These are phyloP conservation scores for Podila epigama DNA, from an alignment of 192 early-diverging fungal genomes.

Conservation along the genomic window DNA sequence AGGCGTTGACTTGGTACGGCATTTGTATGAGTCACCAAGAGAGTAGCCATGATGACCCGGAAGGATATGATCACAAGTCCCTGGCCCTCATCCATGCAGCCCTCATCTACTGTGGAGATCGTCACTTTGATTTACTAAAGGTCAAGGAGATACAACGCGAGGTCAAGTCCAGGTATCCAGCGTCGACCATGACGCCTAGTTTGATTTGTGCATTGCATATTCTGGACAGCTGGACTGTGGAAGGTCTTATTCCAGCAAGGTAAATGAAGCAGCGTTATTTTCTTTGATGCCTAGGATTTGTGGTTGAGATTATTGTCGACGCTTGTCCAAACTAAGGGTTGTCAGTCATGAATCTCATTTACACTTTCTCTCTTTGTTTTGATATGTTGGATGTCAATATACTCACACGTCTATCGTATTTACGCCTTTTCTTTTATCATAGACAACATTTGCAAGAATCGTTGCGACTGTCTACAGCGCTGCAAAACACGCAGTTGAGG, in stretches of 20 bases:
- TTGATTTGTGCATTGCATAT: slow-evolving; percentile 31
- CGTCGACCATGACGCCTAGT: slow-evolving; percentile 7
- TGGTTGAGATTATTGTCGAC: slow-evolving; percentile 12
- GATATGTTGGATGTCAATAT: too few relatives aligned
- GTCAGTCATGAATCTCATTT: too few relatives aligned
- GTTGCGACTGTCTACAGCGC: slow-evolving; percentile 30
- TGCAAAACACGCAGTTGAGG: slow-evolving; percentile 50
- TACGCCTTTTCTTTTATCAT: too few relatives aligned
- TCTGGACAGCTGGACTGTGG: slow-evolving; percentile 33
- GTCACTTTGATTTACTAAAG: slow-evolving; percentile 9
- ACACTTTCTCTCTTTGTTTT: neutral
- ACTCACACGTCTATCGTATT: too few relatives aligned
- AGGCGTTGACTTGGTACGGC: slow-evolving; percentile 38
- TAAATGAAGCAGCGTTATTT: slow-evolving; percentile 2
- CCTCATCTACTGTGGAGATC: slow-evolving; percentile 31
- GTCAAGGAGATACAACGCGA: slow-evolving; percentile 19
- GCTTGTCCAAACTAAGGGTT: too few relatives aligned
- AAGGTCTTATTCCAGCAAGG: slow-evolving; percentile 30
- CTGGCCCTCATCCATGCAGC: slow-evolving; percentile 29
- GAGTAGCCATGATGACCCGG: slow-evolving; percentile 14
- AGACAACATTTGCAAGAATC: slow-evolving; percentile 55
- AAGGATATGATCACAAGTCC: slow-evolving; percentile 41
- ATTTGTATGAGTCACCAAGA: slow-evolving; percentile 25
- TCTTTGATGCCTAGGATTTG: too few relatives aligned
- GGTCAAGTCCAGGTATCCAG: slow-evolving; percentile 10